Base-by-base conservation (phyloP, 768 basidiomycete genomes). In the Leccinum subtestaceum region DNA sequence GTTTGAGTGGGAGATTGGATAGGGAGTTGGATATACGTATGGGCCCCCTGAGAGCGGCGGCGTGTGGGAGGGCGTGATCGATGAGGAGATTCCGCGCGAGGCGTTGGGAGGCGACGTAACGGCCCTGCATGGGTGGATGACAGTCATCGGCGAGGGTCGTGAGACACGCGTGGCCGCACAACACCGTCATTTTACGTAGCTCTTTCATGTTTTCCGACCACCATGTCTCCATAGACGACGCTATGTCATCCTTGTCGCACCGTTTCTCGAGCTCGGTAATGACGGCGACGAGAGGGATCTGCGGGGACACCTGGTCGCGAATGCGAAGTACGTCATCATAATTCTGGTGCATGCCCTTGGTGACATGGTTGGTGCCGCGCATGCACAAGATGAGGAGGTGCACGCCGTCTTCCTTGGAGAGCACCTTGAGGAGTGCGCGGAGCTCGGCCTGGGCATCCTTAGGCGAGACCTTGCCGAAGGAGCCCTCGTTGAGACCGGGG, bases 351-450 rank as follows among this genome's bases (percentile, higher is more conserved):
- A 67, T 70, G 57, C 58, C 58, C 45, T 47, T 63, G n/a, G 65
- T 70, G 48, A 70, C 50, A 2, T 54, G 54, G 2, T 60, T 47
- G 25, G 58, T 47, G 10, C 67, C 65, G 12, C 67, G 67, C 65
- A 68, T 68, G 58, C 67, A 68, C 12, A 68, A n/a, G 32, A 68
- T 34, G 49, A 68, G 58, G 56, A 68, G 68, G 48, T 68, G 67
- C 5, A 68, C 67, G 5, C 68, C 67, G 2, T 60, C 63, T n/a
- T 67, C 56, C 31, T 61, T 70, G 56, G 8, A 23, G 32, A 68
- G 65, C 19, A 63, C 60, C 32, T 55, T 56, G 23, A 68, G 58
- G 25, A 68, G 68, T 2, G 57, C 36, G 1, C 68, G 59, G 17
- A 68, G 29, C 5, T 61, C 68, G 21, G 60, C 61, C 36, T 67